Evolutionary conservation across 164 flowering plant genomes (phyloP).

Genomic region (Warburgia ugandensis): DNA sequence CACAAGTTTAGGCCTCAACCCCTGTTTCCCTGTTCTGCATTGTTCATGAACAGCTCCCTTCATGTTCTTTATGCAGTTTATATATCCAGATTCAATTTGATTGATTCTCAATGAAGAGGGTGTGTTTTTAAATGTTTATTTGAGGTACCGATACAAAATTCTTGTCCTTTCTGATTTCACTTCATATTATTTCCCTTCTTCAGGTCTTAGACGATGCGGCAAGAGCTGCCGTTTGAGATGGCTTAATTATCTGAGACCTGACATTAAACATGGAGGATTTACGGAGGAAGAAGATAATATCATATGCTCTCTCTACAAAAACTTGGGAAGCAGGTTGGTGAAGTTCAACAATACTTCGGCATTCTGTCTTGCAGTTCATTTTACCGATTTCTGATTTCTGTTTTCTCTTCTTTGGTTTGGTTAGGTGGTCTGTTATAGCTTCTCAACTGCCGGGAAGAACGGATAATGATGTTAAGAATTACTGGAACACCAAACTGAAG

Average conservation of each 20-base stretch:
- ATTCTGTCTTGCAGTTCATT: background rate
- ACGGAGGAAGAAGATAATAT: slow-evolving; percentile 57
- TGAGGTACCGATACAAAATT: background rate
- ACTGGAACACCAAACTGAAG: slow-evolving; percentile 81
- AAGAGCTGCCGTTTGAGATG: slow-evolving; percentile 77
- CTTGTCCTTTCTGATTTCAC: background rate
- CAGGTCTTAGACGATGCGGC: slow-evolving; percentile 69
- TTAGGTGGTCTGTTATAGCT: slow-evolving; percentile 73
- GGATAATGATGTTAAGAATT: slow-evolving; percentile 74
- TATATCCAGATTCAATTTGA: background rate
- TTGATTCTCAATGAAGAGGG: background rate
- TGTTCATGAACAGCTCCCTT: no score
- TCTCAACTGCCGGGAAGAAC: slow-evolving; percentile 67
- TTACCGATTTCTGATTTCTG: background rate
- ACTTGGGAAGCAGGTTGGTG: slow-evolving; percentile 56
- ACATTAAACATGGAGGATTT: slow-evolving; percentile 65
- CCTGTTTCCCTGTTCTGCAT: no score
- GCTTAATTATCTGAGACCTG: slow-evolving; percentile 77
- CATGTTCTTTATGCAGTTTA: background rate
- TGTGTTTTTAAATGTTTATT: background rate
- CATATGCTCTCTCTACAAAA: slow-evolving; percentile 37
- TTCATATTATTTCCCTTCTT: background rate
- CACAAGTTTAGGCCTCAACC: no score
- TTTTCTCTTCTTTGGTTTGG: background rate
- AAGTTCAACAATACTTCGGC: background rate